Percentiles rank a stretch among this genome's conserved stretches.
phyloP scores from a whole-genome alignment of 805 yeast species.

The Blastobotrys attinorum region DNA sequence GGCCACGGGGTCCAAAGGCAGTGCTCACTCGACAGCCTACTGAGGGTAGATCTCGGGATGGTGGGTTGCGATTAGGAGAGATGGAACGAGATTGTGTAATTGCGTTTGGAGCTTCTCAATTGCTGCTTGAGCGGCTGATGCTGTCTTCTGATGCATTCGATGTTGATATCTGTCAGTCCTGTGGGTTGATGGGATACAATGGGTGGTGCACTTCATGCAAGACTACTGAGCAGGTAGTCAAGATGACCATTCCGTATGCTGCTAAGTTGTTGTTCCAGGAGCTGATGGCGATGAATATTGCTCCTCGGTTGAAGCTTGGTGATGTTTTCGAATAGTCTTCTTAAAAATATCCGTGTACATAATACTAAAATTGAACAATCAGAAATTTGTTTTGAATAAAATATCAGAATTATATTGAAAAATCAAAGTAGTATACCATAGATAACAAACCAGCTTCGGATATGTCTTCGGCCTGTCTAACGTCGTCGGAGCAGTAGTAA shows the following conservation, averaged over 20 bases:
- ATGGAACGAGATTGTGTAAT: constrained; percentile 99
- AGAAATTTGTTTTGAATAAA: no score
- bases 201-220: constrained; percentile 98
- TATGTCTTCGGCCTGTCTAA: no score
- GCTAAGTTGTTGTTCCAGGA: constrained; percentile 97
- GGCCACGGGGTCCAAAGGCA: constrained; percentile 98
- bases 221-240: constrained; percentile 74
- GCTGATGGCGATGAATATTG: constrained; percentile 95
- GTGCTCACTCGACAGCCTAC: constrained; percentile 97
- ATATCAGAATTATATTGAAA: no score
- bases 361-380: neutral
- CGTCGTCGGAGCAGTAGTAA: no score
- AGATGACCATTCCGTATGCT: constrained; percentile 98
- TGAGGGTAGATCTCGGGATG: constrained; percentile 98
- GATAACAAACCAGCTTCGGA: no score
- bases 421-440: no score
- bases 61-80: constrained; percentile 97
- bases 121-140: constrained; percentile 90
- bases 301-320: constrained; percentile 85
- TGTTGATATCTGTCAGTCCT: constrained; percentile 85
- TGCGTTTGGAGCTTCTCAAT: constrained; percentile 97
- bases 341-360: no score
- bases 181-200: constrained; percentile 96
- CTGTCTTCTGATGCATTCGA: constrained; percentile 96
- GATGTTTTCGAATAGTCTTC: constrained; percentile 67